Conservation (phyloP, 2,329 filamentous ascomycete genomes). For the Ramularia endophylla region DNA sequence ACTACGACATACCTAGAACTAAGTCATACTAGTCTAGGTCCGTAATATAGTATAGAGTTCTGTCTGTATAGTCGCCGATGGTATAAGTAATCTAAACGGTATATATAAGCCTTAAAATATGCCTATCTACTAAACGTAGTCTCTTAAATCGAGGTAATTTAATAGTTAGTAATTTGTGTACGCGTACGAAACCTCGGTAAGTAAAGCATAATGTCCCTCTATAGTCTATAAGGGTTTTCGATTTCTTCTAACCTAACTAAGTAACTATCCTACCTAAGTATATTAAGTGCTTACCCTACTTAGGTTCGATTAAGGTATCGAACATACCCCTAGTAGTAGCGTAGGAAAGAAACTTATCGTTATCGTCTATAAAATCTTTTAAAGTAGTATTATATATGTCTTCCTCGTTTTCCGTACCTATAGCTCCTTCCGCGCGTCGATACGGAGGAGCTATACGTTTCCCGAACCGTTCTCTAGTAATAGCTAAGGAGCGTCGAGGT, state of each 20-base stretch:
- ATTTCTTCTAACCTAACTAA: neutral
- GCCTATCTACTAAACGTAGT: conserved; percentile 1
- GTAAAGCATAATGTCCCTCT: too few relatives aligned
- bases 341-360: neutral
- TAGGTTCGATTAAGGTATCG: neutral
- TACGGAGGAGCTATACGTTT: too few relatives aligned
- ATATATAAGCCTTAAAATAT: conserved; percentile 1
- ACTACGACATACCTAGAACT: too few relatives aligned
- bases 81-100: neutral
- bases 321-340: neutral
- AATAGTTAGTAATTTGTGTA: too few relatives aligned
- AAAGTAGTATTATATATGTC: too few relatives aligned
- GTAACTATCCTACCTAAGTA: neutral
- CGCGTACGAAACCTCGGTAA: too few relatives aligned
- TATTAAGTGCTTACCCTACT: neutral
- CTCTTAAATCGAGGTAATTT: too few relatives aligned
- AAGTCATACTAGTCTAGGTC: too few relatives aligned
- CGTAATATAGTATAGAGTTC: neutral
- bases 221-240: neutral
- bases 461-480: too few relatives aligned
- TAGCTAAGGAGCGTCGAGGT: too few relatives aligned
- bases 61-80: neutral
- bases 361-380: conserved; percentile 2
- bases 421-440: too few relatives aligned
- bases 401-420: too few relatives aligned